Evolutionary conservation across 345 rosid species (phyloP), one percentile per base, ranked within the genome.

Genomic region (Passiflora organensis): DNA sequence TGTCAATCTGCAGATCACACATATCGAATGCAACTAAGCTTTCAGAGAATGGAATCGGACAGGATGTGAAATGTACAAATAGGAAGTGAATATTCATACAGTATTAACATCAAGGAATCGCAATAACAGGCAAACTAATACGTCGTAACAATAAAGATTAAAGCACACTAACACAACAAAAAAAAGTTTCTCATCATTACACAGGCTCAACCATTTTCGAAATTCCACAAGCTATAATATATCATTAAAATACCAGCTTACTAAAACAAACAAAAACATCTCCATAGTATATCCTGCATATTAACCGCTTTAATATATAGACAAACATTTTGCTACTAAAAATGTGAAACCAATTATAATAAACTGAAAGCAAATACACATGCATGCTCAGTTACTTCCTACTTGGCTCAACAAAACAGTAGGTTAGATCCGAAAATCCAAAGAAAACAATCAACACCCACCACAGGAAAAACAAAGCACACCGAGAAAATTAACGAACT

Each of bases 1-100:
- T 86, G 64, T 89, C 84, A 44, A 94, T 78, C 97, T 94, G 72
- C 80, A 75, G 50, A 10, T 32, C 19, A 67, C 48, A 58, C 43
- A 53, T 51, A 14, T 14, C 36, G 43, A 39, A 43, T 42, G 22
- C 58, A 37, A 34, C 34, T 20, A 32, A 39, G 36, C 22, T n/a
- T 21, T 8, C 43, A 22, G 17, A n/a, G n/a, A n/a, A n/a, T 36
- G 15, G 19, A 10, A n/a, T 13, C 1, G 15, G 34, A 13, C 9
- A 3, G 14, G 5, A 41, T 46, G 37, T 20, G 0, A 41, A 23
- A 24, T 24, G 22, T 21, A n/a, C 1, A 17, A 20, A 13, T 8
- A 3, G 14, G 5, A 41, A 58, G 37, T 20, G 0, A 41, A 23
- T 16, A 14, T 15, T 20, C 18, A 36, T 20, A 34, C 24, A 41